These are phyloP conservation scores for Porodaedalea pini DNA, from an alignment of 1,284 basidiomycete species.

Conservation along the genomic window DNA sequence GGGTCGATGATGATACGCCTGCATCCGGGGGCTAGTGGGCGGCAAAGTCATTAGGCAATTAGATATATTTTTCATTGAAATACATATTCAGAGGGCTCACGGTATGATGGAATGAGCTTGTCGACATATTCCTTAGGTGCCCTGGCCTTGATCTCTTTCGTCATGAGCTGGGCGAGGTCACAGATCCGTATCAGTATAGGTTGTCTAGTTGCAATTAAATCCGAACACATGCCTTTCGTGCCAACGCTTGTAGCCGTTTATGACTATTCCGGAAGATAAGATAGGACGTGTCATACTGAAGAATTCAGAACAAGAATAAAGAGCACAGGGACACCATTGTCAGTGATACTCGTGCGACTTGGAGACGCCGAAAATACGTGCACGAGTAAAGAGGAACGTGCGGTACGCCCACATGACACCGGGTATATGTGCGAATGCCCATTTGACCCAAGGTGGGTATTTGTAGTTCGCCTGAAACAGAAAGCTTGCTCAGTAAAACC, in stretches of 20 bases:
- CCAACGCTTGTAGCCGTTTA: slow-evolving; percentile 6
- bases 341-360: too few relatives aligned
- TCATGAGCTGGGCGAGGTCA: slow-evolving; percentile 31
- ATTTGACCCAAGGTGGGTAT: slow-evolving; percentile 43
- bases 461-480: slow-evolving; percentile 28
- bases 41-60: not conserved
- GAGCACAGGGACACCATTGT: too few relatives aligned
- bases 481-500: not conserved
- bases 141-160: slow-evolving; percentile 40
- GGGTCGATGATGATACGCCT: slow-evolving; percentile 6
- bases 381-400: slow-evolving; percentile 42
- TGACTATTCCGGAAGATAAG: slow-evolving; percentile 16
- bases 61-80: not conserved
- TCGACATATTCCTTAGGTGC: slow-evolving; percentile 44
- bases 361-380: slow-evolving; percentile 25
- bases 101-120: slow-evolving; percentile 45
- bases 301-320: not conserved
- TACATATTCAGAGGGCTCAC: slow-evolving; percentile 29
- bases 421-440: slow-evolving; percentile 49
- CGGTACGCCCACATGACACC: slow-evolving; percentile 45
- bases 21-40: slow-evolving; percentile 2
- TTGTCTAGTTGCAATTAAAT: not conserved
- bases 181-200: not conserved
- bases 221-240: slow-evolving; percentile 9
- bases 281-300: slow-evolving; percentile 13